A percentile compares a stretch with the other conserved stretches of the same genome.
These are phyloP conservation scores for Solidago caesia DNA, from an alignment of 129 eudicot species.

Conservation along the genomic window DNA sequence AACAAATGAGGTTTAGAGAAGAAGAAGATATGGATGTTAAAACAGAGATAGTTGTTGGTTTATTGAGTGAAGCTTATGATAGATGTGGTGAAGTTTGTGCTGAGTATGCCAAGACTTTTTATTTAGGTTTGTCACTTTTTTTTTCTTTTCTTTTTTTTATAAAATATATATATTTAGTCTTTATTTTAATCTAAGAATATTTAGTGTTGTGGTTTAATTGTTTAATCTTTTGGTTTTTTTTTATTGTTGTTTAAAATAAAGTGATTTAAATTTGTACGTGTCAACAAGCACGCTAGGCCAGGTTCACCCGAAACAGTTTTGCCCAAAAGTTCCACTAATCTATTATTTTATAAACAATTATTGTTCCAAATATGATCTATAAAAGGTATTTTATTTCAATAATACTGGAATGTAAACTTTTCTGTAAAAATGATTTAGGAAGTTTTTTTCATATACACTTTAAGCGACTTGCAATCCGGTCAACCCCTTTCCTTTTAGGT, in stretches of 20 bases:
- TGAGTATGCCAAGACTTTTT: conserved; percentile 97
- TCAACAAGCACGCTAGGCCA: too few species aligned
- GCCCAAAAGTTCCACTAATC: too few species aligned
- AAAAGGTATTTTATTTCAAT: too few species aligned
- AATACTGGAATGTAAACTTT: too few species aligned
- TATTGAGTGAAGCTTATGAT: conserved; percentile 91
- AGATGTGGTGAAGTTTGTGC: conserved; percentile 99
- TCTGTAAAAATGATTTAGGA: too few species aligned
- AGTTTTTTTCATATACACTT: too few species aligned
- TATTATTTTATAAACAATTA: too few species aligned
- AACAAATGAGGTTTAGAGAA: conserved; percentile 38
- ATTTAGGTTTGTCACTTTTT: conserved; percentile 62
- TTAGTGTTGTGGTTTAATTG: conserved; percentile 2
- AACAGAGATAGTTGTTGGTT: conserved; percentile 65
- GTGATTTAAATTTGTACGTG: neutral
- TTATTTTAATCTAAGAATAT: conserved; percentile 15
- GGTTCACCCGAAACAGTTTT: too few species aligned
- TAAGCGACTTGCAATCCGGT: too few species aligned
- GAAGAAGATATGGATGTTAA: conserved; percentile 65
- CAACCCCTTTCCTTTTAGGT: too few species aligned
- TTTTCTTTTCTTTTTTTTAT: neutral
- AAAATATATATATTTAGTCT: neutral
- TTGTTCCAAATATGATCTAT: too few species aligned
- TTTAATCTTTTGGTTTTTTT: conserved; percentile 6
- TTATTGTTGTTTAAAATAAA: neutral